Conservation (phyloP, 495 filamentous ascomycete species). For the Amorphotheca resinae region DNA sequence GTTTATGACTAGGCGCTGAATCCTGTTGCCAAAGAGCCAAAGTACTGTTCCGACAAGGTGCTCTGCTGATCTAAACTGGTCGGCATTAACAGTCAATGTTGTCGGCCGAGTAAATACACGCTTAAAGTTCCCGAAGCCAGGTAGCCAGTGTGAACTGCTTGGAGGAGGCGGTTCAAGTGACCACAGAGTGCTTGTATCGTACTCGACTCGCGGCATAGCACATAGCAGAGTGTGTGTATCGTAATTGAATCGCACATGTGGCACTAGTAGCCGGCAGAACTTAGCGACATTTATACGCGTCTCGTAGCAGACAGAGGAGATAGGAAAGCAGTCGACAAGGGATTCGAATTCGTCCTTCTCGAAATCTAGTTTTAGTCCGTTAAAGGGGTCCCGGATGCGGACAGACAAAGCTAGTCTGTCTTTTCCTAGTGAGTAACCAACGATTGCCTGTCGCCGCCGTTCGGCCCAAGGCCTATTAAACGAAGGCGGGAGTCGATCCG, state of each 20-base stretch:
- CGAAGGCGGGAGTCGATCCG: background rate
- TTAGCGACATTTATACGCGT: background rate
- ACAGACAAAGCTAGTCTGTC: background rate
- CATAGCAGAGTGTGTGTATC: no score
- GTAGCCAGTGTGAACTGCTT: background rate
- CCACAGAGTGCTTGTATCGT: background rate
- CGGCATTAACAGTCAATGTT: background rate
- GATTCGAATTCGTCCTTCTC: background rate
- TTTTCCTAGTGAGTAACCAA: background rate
- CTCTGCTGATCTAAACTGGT: background rate
- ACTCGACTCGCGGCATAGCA: no score
- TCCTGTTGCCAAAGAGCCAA: background rate
- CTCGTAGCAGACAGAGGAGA: background rate
- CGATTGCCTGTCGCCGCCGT: background rate
- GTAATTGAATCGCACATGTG: background rate
- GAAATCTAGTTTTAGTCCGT: background rate
- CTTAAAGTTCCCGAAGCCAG: background rate
- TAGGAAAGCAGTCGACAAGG: background rate
- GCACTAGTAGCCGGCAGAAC: background rate
- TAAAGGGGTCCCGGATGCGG: background rate
- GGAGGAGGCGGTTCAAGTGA: background rate
- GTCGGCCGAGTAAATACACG: background rate
- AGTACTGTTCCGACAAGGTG: background rate
- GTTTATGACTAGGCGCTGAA: background rate
- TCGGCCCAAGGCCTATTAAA: background rate